Evolutionary conservation across 257 asterid genomes (phyloP).

Genomic region (Solanum etuberosum): DNA sequence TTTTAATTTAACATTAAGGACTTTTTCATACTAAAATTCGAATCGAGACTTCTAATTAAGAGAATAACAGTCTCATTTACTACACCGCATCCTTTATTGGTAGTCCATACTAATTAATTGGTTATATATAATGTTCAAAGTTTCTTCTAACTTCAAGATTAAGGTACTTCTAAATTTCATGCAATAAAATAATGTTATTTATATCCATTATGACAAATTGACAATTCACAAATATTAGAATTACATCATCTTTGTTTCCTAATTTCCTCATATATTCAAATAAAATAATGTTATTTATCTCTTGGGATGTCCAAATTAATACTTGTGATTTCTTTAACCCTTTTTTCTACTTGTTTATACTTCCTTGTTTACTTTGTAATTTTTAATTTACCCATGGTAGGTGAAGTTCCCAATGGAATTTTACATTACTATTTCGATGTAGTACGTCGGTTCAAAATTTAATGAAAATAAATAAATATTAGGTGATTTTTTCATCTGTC

Average conservation of each 20-base stretch:
- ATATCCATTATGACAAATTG: not conserved
- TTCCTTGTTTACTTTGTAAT: not conserved
- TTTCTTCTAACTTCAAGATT: not conserved
- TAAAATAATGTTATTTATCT: not conserved
- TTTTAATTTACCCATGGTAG: not conserved
- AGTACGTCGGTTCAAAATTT: not conserved
- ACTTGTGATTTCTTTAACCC: not conserved
- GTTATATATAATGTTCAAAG: not conserved
- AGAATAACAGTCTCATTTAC: too few relatives aligned
- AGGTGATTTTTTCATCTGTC: too few relatives aligned
- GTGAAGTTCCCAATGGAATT: not conserved
- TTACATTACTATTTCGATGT: not conserved
- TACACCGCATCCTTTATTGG: too few relatives aligned
- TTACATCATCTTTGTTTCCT: not conserved
- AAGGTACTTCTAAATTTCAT: not conserved
- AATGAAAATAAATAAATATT: too few relatives aligned
- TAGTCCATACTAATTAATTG: not conserved
- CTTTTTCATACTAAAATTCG: too few relatives aligned
- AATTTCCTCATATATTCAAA: not conserved
- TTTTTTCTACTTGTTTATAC: not conserved
- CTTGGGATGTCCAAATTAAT: not conserved
- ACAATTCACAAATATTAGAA: not conserved
- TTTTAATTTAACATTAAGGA: not conserved
- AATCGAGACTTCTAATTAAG: too few relatives aligned
- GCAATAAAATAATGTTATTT: not conserved